These are phyloP conservation scores for Hevea brasiliensis DNA, from an alignment of 345 rosid species.

Conservation along the genomic window DNA sequence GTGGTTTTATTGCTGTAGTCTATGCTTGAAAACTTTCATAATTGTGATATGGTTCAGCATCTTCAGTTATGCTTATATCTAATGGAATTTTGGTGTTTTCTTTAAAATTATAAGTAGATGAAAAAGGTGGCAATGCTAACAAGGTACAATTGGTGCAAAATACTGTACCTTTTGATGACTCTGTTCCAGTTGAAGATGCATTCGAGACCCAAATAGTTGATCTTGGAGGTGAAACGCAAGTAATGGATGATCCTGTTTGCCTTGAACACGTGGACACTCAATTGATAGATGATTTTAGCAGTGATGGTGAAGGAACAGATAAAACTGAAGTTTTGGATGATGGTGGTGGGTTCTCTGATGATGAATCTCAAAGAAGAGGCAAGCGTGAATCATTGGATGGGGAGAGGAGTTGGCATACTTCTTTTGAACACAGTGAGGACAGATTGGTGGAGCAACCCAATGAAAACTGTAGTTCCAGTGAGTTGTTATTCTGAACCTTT, in stretches of 20 bases:
- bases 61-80: neutral
- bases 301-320: conserved; percentile 50
- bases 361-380: conserved; percentile 27
- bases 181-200: conserved; percentile 27
- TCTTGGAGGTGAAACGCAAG: conserved; percentile 28
- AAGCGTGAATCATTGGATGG: conserved; percentile 22
- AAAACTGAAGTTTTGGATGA: conserved; percentile 50
- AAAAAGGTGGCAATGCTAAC: conserved; percentile 14
- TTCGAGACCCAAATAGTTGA: conserved; percentile 38
- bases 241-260: conserved; percentile 27
- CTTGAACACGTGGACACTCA: conserved; percentile 20
- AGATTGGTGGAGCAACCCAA: conserved; percentile 17
- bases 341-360: conserved; percentile 37
- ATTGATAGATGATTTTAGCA: conserved; percentile 28
- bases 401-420: conserved; percentile 22
- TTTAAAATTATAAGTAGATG: conserved; percentile 21
- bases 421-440: conserved; percentile 19
- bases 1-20: neutral
- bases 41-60: neutral
- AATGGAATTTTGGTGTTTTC: neutral
- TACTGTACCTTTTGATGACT: conserved; percentile 26
- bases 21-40: neutral
- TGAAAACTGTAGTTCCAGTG: conserved; percentile 42
- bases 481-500: conserved; percentile 12
- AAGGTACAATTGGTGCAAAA: neutral